These are phyloP conservation scores for Penicillium paneum DNA, from an alignment of 2,329 filamentous ascomycete species.

Conservation along the genomic window DNA sequence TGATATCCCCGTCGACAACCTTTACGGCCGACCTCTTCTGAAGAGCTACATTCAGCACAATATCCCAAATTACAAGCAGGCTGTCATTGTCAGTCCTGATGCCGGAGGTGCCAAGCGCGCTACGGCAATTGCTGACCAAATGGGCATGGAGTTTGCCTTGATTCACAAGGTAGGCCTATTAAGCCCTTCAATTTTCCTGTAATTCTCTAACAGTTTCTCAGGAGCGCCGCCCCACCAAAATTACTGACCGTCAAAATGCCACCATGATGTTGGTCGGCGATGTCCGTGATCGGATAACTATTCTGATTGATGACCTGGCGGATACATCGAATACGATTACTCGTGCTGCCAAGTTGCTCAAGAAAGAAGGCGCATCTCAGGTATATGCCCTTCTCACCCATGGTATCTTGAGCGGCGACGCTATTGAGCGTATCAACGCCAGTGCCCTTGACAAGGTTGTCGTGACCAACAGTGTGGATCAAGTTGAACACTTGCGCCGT, in stretches of 20 bases:
- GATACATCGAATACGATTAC: slow-evolving; percentile 98
- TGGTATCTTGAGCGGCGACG: slow-evolving; percentile 91
- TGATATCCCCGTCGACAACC: slow-evolving; percentile 95
- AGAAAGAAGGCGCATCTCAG: slow-evolving; percentile 82
- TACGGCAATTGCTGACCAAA: slow-evolving; percentile 86
- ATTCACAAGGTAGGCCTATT: slow-evolving; percentile 80
- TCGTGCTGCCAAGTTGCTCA: slow-evolving; percentile 90
- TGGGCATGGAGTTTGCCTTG: slow-evolving; percentile 92
- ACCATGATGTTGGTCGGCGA: slow-evolving; percentile 95
- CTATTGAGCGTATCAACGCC: slow-evolving; percentile 88
- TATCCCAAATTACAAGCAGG: slow-evolving; percentile 78
- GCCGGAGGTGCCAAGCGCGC: slow-evolving; percentile 95
- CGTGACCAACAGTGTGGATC: slow-evolving; percentile 92
- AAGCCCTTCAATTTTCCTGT: neutral
- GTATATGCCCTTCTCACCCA: slow-evolving; percentile 94
- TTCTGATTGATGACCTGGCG: slow-evolving; percentile 89
- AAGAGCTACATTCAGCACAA: slow-evolving; percentile 70
- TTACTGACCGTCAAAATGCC: slow-evolving; percentile 73
- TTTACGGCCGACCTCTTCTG: slow-evolving; percentile 65
- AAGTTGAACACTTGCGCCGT: slow-evolving; percentile 70
- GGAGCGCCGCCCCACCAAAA: slow-evolving; percentile 85
- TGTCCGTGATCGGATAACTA: slow-evolving; percentile 75
- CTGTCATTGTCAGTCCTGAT: slow-evolving; percentile 92
- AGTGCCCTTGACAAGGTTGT: slow-evolving; percentile 90
- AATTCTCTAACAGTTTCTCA: slow-evolving; percentile 39